Evolutionary conservation across 1,284 basidiomycete genomes (phyloP), one percentile per base, ranked within the genome.

Genomic region (Ustilago esculenta): DNA sequence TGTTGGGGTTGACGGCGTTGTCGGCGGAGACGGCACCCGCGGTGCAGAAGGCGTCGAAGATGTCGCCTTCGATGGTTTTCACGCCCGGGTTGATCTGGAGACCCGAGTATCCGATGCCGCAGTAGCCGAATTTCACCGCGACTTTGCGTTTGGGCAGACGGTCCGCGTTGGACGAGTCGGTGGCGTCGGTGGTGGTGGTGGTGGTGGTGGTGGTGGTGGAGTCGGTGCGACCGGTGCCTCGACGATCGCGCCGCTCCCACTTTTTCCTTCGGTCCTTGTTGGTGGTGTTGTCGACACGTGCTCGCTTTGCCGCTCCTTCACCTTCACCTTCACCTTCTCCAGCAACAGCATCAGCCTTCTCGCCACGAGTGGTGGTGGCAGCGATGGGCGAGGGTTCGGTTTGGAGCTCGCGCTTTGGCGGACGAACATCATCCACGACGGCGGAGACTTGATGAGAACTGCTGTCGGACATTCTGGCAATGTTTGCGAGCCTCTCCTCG

Each of bases 21-120:
- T 97, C 94, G 56, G 89, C 85, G 32, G 92, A 94, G 10, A 99
- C 90, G 4, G 92, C 94, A 7, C 94, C 95, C 5, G 90, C 90
- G 71, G 90, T 89, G 34, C 94, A 90, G 54, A 98, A 86, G 0
- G 93, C 92, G 44, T 90, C 87, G 73, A 97, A 98, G 33, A 98
- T 84, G 52, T 89, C 87, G 17, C 92, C 92, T 83, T 98, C 96
- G 72, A 98, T 95, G 0, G 95, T 98, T 45, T 86, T 86, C 10
- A 88, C 86, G 41, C 87, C 84, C 1, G 84, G 84, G 83, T 81
- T 84, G 42, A 96, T 92, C 84, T 98, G 95, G 89, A 97, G 95
- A 23, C 95, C 95, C 73, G 87, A 90, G 82, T 90, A 98, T 1
- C 90, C 86, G 5, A 84, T 83, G 14, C 86, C 86, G 69, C 85